Evolutionary conservation across 106 monocot genomes (phyloP), one percentile per base, ranked within the genome.

Genomic region (Acanthochlamys bracteata): DNA sequence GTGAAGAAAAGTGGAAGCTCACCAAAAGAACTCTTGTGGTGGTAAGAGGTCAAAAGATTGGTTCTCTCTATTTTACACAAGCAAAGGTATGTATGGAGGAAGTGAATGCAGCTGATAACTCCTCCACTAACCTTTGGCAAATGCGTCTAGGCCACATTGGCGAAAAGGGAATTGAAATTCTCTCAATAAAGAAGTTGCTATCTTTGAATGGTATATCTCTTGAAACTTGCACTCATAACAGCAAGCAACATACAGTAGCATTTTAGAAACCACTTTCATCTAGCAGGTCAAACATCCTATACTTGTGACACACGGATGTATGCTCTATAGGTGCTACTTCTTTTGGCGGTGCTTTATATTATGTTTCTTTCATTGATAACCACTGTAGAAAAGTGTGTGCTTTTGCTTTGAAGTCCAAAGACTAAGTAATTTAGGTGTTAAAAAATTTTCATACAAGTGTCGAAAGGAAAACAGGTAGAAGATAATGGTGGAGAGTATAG

Each of bases 291-390:
- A 25, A 58, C 55, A 64, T 58, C 14, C 25, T 73, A 24, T 41
- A 73, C 27, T 45, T 63, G 24, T 53, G 62, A 3, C 55, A 68
- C 42, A 24, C 51, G 21, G 53, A 75, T 43, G 7, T 75, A 0
- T 75, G 75, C 55, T 23, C 26, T 26, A 45, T 63, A 22, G 22
- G 39, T n/a, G 63, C 0, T 43, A 22, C 20, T 15, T 42, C 45
- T 42, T 42, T 63, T 63, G 63, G 20, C 21, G 63, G 63, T 43
- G 63, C 21, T 20, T 39, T 45, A 7, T 63, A 45, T 24, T 63
- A 42, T 45, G 43, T 63, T 21, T 43, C 63, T 11, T 63, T 46
- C 45, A 63, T 63, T 22, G 43, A 63, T 24, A 42, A 63, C 24
- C 63, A 45, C 45, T 45, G 2, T 2, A 20, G 63, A 20, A 63